Percentiles rank a stretch among this genome's conserved stretches.
Conservation (phyloP, 2,329 filamentous ascomycete genomes). For the Lecanosticta acicola region DNA sequence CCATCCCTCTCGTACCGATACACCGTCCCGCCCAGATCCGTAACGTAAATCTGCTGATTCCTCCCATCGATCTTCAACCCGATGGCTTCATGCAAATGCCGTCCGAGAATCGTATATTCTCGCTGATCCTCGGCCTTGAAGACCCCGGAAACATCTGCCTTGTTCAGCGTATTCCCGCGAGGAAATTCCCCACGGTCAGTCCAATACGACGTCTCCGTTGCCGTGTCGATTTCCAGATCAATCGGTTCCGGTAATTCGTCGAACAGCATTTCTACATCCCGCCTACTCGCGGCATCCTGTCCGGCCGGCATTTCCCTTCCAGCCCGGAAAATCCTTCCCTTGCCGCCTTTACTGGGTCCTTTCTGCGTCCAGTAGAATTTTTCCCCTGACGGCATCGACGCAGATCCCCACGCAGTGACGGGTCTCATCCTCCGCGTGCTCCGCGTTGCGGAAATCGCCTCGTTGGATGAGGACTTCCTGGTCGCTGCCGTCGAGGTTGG, state of each 20-base stretch:
- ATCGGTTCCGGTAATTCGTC: constrained; percentile 49
- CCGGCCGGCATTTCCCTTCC: constrained; percentile 35
- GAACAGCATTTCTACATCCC: constrained; percentile 42
- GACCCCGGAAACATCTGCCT: neutral
- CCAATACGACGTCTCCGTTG: constrained; percentile 49
- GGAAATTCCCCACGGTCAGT: constrained; percentile 52
- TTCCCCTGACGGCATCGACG: constrained; percentile 36
- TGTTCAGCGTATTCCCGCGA: constrained; percentile 6
- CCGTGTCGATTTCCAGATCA: constrained; percentile 51
- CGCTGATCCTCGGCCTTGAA: neutral
- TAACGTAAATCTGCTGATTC: constrained; percentile 2
- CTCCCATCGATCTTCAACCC: constrained; percentile 5
- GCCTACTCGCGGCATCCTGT: constrained; percentile 29
- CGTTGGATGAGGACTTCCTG: constrained; percentile 37
- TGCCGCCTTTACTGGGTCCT: constrained; percentile 46
- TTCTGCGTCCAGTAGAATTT: constrained; percentile 59
- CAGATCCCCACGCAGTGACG: constrained; percentile 46
- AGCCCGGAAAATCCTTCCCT: constrained; percentile 51
- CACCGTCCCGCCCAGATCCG: constrained; percentile 6
- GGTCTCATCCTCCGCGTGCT: constrained; percentile 11
- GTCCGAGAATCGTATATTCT: constrained; percentile 1
- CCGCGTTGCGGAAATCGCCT: constrained; percentile 29
- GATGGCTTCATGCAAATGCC: constrained; percentile 2
- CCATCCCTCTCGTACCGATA: too few relatives aligned
- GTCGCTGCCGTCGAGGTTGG: constrained; percentile 33